Evolutionary conservation across 768 basidiomycete genomes (phyloP), one percentile per base, ranked within the genome.

Genomic region (Amanita molliuscula): DNA sequence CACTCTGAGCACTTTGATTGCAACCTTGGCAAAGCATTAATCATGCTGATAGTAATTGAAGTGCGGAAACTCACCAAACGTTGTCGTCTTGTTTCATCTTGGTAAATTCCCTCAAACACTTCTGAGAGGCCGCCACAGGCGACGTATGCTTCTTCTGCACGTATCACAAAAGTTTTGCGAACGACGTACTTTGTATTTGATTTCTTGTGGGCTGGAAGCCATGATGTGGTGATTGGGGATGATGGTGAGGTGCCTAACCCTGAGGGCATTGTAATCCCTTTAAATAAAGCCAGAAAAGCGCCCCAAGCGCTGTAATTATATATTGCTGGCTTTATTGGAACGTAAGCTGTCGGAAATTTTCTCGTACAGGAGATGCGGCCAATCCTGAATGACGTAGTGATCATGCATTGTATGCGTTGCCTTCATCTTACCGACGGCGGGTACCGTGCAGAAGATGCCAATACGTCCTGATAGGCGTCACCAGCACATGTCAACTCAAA

Each of bases 91-190:
- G 66, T 11, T 70, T 62, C 49, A 51, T 75, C 76, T 53, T 66
- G 69, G 78, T 78, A 80, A 3, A 60, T 53, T 0, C 76, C 80
- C 59, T 76, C 76, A 76, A 77, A 81, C 4, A 81, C 76, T 56
- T 81, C 80, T 28, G 77, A 72, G 50, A 81, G 81, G 7, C 75
- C 70, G 1, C 80, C 80, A 59, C 74, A 71, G 20, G 67, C 74
- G 31, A 77, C 68, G 0, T 78, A 68, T 51, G 69, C 62, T 38
- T 68, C 64, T 57, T 37, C 78, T 59, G 41, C 4, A 31, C 13
- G 69, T 68, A 4, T 72, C 21, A 25, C 18, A 16, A 7, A 15
- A 23, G 10, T 13, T 38, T 20, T 5, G 10, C n/a, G 20, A 21
- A 18, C 20, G 23, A 31, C 48, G 8, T n/a, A 49, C 76, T 54